Base-by-base conservation (phyloP, 257 asterid species). In the Solanum sitiens region DNA sequence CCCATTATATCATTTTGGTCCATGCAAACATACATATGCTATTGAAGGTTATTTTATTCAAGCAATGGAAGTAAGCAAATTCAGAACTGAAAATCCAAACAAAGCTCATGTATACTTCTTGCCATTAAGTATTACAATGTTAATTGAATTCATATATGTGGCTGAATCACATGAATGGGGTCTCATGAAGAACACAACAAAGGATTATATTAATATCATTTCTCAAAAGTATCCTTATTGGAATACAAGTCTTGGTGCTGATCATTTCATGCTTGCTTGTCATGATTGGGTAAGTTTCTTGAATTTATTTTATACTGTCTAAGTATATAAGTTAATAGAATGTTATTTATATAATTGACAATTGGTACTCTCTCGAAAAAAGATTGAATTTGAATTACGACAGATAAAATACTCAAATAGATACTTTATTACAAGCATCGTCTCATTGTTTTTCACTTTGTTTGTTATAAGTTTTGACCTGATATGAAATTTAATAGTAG, bases 191-290 rank as follows among this genome's bases (percentile, higher is more conserved):
- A 87, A 87, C 44, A 56, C 90, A 5, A 89, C 89, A 77, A 45
- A 61, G 11, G 92, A 89, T 23, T 91, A 91, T 82, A 87, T 91
- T 15, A 45, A 91, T 83, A 68, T 91, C 18, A 80, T 91, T 85
- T 67, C 90, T 4, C 33, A 42, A 7, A 94, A 93, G 9, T 88
- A 95, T 84, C 96, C 97, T n/a, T 93, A 87, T 8, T 95, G 98
- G 98, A 95, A 94, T 86, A 95, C 94, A 82, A 94, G 94, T 92
- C 91, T 86, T 16, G 98, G 94, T 11, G 95, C 96, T 2, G 98
- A 95, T 59, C 98, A 95, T 86, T 95, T 94, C 94, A 94, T 95
- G 91, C 95, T 95, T 35, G 98, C 98, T 18, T 95, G 98, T 84
- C 98, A 95, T 83, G 98, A 95, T 47, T 95, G 98, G 98, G 98